A percentile compares a stretch with the other conserved stretches of the same genome.
Evolutionary conservation across 2,329 filamentous ascomycete species (phyloP).

Genomic region (Diaporthe velutina): DNA sequence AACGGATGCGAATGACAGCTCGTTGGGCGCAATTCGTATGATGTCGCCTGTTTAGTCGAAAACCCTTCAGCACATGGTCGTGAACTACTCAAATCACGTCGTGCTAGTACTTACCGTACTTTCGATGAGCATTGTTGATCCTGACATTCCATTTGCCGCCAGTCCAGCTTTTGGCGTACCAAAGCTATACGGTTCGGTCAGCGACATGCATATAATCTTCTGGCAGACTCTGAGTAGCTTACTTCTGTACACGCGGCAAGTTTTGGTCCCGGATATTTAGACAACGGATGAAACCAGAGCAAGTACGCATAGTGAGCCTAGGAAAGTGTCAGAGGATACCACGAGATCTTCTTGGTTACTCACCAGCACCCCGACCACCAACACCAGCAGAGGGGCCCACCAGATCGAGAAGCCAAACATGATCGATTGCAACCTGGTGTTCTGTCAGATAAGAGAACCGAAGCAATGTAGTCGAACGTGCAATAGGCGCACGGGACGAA

Average conservation of each 20-base stretch:
- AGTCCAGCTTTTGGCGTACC: constrained; percentile 37
- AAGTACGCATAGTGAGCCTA: constrained; percentile 13
- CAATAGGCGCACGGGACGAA: background rate
- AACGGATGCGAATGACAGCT: constrained; percentile 40
- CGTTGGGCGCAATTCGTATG: constrained; percentile 42
- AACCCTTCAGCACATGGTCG: background rate
- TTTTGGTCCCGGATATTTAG: constrained; percentile 42
- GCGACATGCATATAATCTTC: too few relatives aligned
- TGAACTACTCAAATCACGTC: too few relatives aligned
- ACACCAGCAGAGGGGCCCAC: background rate
- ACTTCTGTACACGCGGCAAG: constrained; percentile 42
- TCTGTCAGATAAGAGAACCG: too few relatives aligned
- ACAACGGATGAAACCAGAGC: constrained; percentile 42
- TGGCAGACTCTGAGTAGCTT: background rate
- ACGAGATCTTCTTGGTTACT: background rate
- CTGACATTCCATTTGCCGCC: constrained; percentile 34
- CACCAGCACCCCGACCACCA: background rate
- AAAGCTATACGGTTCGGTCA: constrained; percentile 34
- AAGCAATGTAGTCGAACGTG: too few relatives aligned
- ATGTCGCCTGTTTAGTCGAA: constrained; percentile 32
- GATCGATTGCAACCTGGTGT: background rate
- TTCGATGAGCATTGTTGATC: constrained; percentile 37
- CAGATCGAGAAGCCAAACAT: constrained; percentile 18
- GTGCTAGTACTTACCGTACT: constrained; percentile 35
- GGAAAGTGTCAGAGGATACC: background rate